Percentiles rank a stretch among this genome's conserved stretches.
phyloP scores from a whole-genome alignment of 176 grass and related monocot species.

The Oryza officinalis region DNA sequence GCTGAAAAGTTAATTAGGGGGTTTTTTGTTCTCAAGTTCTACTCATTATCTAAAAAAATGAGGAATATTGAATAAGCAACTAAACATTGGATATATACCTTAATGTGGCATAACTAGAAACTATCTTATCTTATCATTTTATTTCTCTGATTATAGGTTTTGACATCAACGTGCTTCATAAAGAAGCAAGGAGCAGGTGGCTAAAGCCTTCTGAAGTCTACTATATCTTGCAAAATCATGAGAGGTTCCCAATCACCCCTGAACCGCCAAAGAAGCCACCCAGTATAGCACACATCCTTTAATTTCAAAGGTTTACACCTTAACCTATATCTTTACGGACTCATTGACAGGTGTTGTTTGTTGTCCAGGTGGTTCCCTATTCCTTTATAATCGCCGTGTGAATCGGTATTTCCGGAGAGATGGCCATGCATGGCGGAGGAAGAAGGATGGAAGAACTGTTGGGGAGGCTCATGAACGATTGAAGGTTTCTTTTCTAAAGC shows the following conservation, averaged over 20 bases:
- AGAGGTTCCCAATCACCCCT: conserved; percentile 61
- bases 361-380: conserved; percentile 83
- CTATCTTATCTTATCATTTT: not conserved
- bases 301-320: conserved; percentile 6
- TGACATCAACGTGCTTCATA: conserved; percentile 71
- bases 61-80: no score
- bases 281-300: conserved; percentile 50
- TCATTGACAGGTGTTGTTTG: conserved; percentile 13
- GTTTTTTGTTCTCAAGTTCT: not conserved
- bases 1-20: not conserved
- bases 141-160: conserved; percentile 55
- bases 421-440: conserved; percentile 91
- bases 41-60: no score
- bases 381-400: conserved; percentile 90
- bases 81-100: not conserved
- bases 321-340: not conserved
- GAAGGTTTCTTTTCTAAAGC: conserved; percentile 60
- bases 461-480: conserved; percentile 93
- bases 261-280: conserved; percentile 70
- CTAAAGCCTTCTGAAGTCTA: conserved; percentile 91
- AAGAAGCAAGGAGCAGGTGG: conserved; percentile 81
- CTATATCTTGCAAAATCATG: conserved; percentile 83
- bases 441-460: conserved; percentile 86
- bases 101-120: not conserved
- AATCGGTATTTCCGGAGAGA: conserved; percentile 95